Conservation (phyloP, 768 basidiomycete species). For the Lactarius sp. region DNA sequence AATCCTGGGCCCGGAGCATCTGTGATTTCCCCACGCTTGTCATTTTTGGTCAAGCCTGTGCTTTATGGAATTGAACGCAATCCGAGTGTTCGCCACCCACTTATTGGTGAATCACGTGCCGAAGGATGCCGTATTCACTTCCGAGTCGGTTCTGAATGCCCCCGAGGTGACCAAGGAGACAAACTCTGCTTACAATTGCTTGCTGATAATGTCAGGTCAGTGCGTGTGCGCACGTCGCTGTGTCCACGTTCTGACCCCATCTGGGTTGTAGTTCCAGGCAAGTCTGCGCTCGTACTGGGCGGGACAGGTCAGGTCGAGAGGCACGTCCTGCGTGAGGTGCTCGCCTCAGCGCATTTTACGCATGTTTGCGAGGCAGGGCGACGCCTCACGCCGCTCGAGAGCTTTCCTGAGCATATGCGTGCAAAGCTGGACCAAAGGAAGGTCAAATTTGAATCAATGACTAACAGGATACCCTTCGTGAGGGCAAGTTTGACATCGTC, state of each 20-base stretch:
- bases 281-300: constrained; percentile 67
- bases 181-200: not conserved
- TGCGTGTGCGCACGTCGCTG: not conserved
- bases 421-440: constrained; percentile 63
- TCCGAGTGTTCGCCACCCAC: too few species aligned
- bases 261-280: constrained; percentile 1
- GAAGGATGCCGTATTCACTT: too few species aligned
- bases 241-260: not conserved
- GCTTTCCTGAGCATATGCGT: constrained; percentile 36
- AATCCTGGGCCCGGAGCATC: too few species aligned
- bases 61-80: too few species aligned
- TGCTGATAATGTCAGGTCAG: not conserved
- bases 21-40: too few species aligned
- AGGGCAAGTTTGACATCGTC: constrained; percentile 65
- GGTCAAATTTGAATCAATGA: constrained; percentile 54
- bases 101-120: too few species aligned
- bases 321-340: constrained; percentile 54
- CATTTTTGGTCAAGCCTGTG: too few species aligned
- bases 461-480: constrained; percentile 40
- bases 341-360: constrained; percentile 49
- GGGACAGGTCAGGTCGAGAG: constrained; percentile 67
- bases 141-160: too few species aligned
- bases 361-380: constrained; percentile 69
- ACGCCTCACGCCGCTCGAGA: constrained; percentile 43
- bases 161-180: too few species aligned